A percentile compares a stretch with the other conserved stretches of the same genome.
Conservation (phyloP, 108 stramenopile genomes). For the Discostella stelligeroides region DNA sequence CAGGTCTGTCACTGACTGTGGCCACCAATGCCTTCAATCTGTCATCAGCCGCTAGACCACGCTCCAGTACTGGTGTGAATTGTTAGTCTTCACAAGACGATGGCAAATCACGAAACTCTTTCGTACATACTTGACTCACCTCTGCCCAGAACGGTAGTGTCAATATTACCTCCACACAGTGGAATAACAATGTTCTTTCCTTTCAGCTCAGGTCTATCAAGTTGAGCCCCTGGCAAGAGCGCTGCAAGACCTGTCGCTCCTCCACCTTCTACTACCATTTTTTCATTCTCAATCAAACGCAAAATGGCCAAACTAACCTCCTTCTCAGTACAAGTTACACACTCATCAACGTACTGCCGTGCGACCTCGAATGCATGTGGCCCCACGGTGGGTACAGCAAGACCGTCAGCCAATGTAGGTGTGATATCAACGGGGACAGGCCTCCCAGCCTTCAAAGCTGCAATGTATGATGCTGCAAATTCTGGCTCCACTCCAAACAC, state of each 20-base stretch:
- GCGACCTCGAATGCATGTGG: conserved; percentile 92
- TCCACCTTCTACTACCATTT: conserved; percentile 93
- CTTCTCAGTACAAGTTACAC: conserved; percentile 79
- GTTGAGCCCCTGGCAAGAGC: conserved; percentile 85
- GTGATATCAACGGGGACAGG: conserved; percentile 68
- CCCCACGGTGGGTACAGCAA: conserved; percentile 94
- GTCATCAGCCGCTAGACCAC: conserved; percentile 94
- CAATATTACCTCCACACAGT: conserved; percentile 97
- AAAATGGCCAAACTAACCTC: conserved; percentile 91
- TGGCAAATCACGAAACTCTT: conserved; percentile 16
- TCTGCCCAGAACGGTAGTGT: conserved; percentile 91
- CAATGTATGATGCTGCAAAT: conserved; percentile 90
- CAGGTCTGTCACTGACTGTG: conserved; percentile 92
- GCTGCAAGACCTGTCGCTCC: conserved; percentile 93
- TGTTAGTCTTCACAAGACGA: too few relatives aligned
- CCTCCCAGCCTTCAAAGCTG: conserved; percentile 80
- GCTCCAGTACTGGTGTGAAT: conserved; percentile 63
- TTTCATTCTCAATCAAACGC: conserved; percentile 94
- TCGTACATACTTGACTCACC: conserved; percentile 48
- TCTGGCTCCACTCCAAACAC: conserved; percentile 94
- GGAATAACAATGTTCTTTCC: conserved; percentile 95
- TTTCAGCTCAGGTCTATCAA: conserved; percentile 82
- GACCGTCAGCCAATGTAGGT: conserved; percentile 94
- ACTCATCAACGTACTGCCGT: conserved; percentile 89
- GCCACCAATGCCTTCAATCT: conserved; percentile 90